Conservation (phyloP, 495 filamentous ascomycete species). For the Usnea hakonensis region DNA sequence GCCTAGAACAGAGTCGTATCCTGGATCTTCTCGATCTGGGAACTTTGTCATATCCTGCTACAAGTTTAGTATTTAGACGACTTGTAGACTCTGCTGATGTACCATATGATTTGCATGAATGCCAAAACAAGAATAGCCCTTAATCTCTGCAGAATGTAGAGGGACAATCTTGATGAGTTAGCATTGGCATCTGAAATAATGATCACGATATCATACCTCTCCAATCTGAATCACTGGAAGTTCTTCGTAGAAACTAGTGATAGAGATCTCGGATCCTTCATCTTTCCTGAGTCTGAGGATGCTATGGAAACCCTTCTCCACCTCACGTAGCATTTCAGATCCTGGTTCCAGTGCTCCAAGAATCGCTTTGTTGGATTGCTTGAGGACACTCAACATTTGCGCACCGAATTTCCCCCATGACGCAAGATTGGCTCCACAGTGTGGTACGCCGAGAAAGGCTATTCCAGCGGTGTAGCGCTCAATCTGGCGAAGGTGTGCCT, state of each 20-base stretch:
- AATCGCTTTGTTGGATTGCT: conserved; percentile 1
- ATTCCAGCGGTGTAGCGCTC: too few species aligned
- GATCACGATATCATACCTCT: not conserved
- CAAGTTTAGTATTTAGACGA: not conserved
- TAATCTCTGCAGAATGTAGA: conserved; percentile 7
- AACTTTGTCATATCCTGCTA: conserved; percentile 12
- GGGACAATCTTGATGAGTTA: conserved; percentile 9
- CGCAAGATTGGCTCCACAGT: too few species aligned
- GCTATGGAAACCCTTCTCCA: not conserved
- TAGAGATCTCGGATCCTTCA: conserved; percentile 5
- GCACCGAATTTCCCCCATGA: not conserved
- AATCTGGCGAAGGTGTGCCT: too few species aligned
- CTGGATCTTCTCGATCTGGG: conserved; percentile 3
- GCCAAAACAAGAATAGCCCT: not conserved
- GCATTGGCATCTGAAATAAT: not conserved
- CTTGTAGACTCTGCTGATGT: not conserved
- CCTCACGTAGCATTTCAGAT: conserved; percentile 11
- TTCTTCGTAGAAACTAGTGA: conserved; percentile 8
- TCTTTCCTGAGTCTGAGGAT: conserved; percentile 2
- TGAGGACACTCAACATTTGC: not conserved
- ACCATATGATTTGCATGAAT: conserved; percentile 16
- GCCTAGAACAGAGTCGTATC: conserved; percentile 7
- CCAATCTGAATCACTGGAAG: not conserved
- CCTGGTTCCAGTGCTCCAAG: conserved; percentile 2
- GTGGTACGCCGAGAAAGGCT: too few species aligned